These are phyloP conservation scores for Micractinium sp. DNA, from an alignment of 139 green algal genomes.

Conservation along the genomic window DNA sequence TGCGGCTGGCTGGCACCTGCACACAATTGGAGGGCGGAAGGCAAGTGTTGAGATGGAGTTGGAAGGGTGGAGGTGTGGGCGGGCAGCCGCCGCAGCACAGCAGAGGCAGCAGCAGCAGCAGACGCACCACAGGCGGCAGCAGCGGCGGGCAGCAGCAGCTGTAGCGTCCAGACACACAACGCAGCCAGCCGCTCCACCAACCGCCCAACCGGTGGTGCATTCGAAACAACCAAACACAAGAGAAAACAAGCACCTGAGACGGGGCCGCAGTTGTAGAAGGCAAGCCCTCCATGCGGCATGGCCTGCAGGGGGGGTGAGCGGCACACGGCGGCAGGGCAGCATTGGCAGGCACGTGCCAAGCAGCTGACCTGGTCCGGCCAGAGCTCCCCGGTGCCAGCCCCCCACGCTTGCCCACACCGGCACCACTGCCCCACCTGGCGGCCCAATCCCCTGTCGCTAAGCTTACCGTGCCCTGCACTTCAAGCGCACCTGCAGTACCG, in stretches of 20 bases:
- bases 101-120: not conserved
- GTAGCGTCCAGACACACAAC: too few relatives aligned
- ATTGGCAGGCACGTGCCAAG: not conserved
- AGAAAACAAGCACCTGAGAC: conserved; percentile 45
- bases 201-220: not conserved
- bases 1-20: conserved; percentile 81
- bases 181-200: not conserved
- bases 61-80: too few relatives aligned
- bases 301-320: conserved; percentile 34
- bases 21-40: not conserved
- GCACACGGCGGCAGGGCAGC: not conserved
- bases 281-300: conserved; percentile 73
- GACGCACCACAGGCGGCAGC: not conserved
- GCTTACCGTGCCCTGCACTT: not conserved
- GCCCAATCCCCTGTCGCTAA: conserved; percentile 68
- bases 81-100: not conserved
- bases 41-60: not conserved
- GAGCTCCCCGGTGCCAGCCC: too few relatives aligned
- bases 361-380: too few relatives aligned
- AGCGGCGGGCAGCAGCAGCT: too few relatives aligned
- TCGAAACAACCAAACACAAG: not conserved
- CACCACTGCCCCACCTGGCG: conserved; percentile 62
- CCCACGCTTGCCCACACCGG: too few relatives aligned
- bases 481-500: conserved; percentile 48
- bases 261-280: conserved; percentile 86